These are phyloP conservation scores for Phytophthora meadii DNA, from an alignment of 352 stramenopile genomes.

Conservation along the genomic window DNA sequence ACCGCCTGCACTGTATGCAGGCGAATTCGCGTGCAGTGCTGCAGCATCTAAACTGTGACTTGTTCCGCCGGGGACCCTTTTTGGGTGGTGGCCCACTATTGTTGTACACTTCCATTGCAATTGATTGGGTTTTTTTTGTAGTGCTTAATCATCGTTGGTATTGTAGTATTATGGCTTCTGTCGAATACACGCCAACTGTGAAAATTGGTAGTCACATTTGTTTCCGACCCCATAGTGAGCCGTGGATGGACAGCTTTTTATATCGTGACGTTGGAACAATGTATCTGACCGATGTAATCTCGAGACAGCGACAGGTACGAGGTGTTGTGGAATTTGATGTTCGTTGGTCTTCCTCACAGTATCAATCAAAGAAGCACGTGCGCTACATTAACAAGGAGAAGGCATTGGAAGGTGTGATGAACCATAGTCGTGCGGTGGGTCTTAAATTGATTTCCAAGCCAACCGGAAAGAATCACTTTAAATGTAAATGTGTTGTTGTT, in stretches of 20 bases:
- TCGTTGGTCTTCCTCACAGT: neutral
- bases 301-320: neutral
- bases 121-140: too few relatives aligned
- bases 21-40: too few relatives aligned
- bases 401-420: neutral
- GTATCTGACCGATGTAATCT: constrained; percentile 6
- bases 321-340: constrained; percentile 1
- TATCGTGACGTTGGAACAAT: neutral
- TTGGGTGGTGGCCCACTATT: too few relatives aligned
- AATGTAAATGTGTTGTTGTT: too few relatives aligned
- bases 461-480: too few relatives aligned
- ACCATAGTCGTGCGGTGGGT: neutral
- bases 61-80: too few relatives aligned
- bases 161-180: too few relatives aligned
- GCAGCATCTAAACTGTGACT: too few relatives aligned
- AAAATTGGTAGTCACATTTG: constrained; percentile 3
- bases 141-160: too few relatives aligned
- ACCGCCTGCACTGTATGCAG: too few relatives aligned
- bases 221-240: neutral
- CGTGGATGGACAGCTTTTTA: neutral
- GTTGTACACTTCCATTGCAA: too few relatives aligned
- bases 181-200: neutral
- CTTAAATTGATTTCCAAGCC: too few relatives aligned
- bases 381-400: neutral
- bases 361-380: neutral